phyloP scores from a whole-genome alignment of 2,329 filamentous ascomycete species.

The Neofusicoccum parvum region DNA sequence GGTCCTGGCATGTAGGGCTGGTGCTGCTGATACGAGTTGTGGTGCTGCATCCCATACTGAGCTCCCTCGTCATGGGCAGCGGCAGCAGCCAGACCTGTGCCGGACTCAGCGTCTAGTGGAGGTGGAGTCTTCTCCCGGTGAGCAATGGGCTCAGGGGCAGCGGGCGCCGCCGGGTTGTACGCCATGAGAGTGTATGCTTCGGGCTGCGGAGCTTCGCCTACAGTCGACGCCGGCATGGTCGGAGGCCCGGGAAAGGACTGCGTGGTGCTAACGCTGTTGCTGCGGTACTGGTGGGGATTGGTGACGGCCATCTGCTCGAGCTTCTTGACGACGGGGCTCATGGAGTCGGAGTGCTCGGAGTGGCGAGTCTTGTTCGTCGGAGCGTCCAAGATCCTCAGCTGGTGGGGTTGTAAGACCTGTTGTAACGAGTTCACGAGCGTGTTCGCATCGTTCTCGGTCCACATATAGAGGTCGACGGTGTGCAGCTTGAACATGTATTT shows the following conservation, averaged over 20 bases:
- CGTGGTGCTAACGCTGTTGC: slow-evolving; percentile 40
- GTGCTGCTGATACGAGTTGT: slow-evolving; percentile 36
- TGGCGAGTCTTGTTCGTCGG: slow-evolving; percentile 50
- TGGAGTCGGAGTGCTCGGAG: slow-evolving; percentile 51
- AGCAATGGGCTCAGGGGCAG: slow-evolving; percentile 70
- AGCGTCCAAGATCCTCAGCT: slow-evolving; percentile 67
- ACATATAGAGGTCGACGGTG: slow-evolving; percentile 77
- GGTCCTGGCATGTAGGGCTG: slow-evolving; percentile 46
- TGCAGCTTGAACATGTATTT: slow-evolving; percentile 80
- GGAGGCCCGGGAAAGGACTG: slow-evolving; percentile 43
- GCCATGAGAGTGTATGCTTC: slow-evolving; percentile 64
- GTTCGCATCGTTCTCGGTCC: slow-evolving; percentile 71
- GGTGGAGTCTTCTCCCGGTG: slow-evolving; percentile 80
- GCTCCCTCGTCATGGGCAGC: slow-evolving; percentile 42
- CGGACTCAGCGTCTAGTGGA: slow-evolving; percentile 64
- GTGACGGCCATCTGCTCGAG: slow-evolving; percentile 72
- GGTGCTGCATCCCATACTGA: slow-evolving; percentile 31
- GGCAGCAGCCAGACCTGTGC: slow-evolving; percentile 46
- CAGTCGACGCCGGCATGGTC: slow-evolving; percentile 29
- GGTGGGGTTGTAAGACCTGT: slow-evolving; percentile 62
- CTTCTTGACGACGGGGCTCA: slow-evolving; percentile 73
- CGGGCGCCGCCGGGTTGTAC: slow-evolving; percentile 78
- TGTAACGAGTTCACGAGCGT: slow-evolving; percentile 70
- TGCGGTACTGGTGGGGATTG: slow-evolving; percentile 45
- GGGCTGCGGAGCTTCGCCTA: slow-evolving; percentile 29